These are phyloP conservation scores for Penicillium mononematosum DNA, from an alignment of 495 filamentous ascomycete genomes.

Conservation along the genomic window DNA sequence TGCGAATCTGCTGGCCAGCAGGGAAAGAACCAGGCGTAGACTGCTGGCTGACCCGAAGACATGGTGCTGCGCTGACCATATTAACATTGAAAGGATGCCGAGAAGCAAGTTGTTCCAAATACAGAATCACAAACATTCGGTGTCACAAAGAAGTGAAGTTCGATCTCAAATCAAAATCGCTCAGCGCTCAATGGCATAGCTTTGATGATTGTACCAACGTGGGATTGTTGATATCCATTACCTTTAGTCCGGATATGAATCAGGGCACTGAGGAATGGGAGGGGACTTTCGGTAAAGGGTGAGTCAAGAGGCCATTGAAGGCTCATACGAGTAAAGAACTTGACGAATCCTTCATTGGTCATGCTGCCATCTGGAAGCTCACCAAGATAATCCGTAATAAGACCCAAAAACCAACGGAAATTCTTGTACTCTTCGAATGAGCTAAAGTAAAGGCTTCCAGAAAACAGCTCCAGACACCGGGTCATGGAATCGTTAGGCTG, in stretches of 20 bases:
- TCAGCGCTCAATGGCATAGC: neutral
- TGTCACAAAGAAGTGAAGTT: too few relatives aligned
- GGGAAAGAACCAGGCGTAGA: too few relatives aligned
- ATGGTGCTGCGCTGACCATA: too few relatives aligned
- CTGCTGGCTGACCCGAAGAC: too few relatives aligned
- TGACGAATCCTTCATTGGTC: conserved; percentile 48
- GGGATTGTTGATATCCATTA: neutral
- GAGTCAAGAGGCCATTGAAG: neutral
- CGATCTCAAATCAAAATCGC: neutral
- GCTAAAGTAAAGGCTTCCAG: conserved; percentile 62
- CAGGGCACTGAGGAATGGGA: neutral
- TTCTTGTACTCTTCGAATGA: conserved; percentile 50
- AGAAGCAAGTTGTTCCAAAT: too few relatives aligned
- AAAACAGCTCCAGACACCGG: conserved; percentile 58
- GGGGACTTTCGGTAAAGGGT: neutral
- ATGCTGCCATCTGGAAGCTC: conserved; percentile 22
- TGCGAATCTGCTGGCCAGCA: too few relatives aligned
- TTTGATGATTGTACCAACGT: neutral
- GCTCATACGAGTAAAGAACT: neutral
- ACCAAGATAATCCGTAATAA: conserved; percentile 27
- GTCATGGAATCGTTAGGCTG: neutral
- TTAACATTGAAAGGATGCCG: too few relatives aligned
- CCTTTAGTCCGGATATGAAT: neutral
- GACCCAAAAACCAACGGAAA: conserved; percentile 55
- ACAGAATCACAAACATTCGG: too few relatives aligned